A percentile compares a stretch with the other conserved stretches of the same genome.
Evolutionary conservation across 179 eudicot species (phyloP).

Genomic region (Spergularia azorica): DNA sequence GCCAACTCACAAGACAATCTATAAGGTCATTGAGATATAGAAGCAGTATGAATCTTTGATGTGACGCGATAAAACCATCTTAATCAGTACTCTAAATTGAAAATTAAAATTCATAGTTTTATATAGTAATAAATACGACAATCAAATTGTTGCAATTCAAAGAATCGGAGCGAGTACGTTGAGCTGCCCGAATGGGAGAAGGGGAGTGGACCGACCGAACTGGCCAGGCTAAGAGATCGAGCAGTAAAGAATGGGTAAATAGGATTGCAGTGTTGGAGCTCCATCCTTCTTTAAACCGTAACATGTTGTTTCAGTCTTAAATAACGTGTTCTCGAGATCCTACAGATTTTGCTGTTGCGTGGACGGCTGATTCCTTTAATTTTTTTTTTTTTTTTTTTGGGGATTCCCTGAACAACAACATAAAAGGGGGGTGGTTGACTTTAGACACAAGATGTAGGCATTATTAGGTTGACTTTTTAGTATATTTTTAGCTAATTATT

Average conservation of each 20-base stretch:
- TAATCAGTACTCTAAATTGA: no score
- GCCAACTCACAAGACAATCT: no score
- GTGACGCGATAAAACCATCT: no score
- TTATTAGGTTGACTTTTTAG: conserved; percentile 13
- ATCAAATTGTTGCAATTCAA: no score
- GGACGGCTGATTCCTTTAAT: conserved; percentile 25
- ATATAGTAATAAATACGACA: no score
- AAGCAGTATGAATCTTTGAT: no score
- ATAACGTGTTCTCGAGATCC: conserved; percentile 7
- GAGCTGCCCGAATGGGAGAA: no score
- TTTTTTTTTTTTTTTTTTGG: not conserved
- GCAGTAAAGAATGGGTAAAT: not conserved
- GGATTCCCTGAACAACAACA: conserved; percentile 10
- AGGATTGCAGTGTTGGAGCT: no score
- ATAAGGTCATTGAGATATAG: no score
- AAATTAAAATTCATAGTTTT: no score
- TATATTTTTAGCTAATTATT: not conserved
- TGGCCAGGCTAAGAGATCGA: not conserved
- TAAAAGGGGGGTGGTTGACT: conserved; percentile 9
- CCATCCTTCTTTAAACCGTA: not conserved
- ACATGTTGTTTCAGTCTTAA: not conserved
- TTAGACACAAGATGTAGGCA: not conserved
- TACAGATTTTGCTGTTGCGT: conserved; percentile 22
- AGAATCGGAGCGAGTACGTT: no score
- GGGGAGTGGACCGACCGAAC: no score